These are phyloP conservation scores for Nigrospora osmanthi DNA, from an alignment of 2,329 filamentous ascomycete species.

Conservation along the genomic window DNA sequence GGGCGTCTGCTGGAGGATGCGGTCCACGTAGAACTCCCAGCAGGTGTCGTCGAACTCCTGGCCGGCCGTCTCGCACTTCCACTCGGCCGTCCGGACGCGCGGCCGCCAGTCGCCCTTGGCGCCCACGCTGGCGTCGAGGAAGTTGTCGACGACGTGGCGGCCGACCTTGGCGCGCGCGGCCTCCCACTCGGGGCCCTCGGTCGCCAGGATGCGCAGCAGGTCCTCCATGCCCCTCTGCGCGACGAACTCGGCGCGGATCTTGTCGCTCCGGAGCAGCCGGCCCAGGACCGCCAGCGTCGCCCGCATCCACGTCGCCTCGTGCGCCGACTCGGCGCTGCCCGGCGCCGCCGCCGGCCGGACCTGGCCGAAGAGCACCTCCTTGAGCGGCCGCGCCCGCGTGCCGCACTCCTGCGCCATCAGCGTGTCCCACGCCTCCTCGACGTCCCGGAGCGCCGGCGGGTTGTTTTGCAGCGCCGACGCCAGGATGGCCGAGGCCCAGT, in stretches of 20 bases:
- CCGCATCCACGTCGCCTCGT: constrained; percentile 14
- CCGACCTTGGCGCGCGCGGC: constrained; percentile 45
- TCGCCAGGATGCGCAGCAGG: constrained; percentile 44
- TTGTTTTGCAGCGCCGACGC: constrained; percentile 58
- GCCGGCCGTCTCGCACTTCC: constrained; percentile 24
- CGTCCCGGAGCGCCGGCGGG: constrained; percentile 46
- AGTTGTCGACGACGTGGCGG: constrained; percentile 54
- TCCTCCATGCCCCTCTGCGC: constrained; percentile 42
- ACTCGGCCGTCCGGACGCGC: constrained; percentile 21
- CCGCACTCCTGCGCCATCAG: constrained; percentile 31
- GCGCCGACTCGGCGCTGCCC: constrained; percentile 5
- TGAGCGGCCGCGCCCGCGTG: constrained; percentile 15
- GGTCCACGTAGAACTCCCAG: constrained; percentile 47
- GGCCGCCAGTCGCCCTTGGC: constrained; percentile 51
- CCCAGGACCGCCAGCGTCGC: constrained; percentile 40
- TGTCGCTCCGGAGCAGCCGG: constrained; percentile 45
- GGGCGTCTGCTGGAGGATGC: constrained; percentile 28
- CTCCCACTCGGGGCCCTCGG: constrained; percentile 39
- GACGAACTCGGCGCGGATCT: constrained; percentile 49
- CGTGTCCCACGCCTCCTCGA: constrained; percentile 38
- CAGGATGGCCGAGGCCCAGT: constrained; percentile 49
- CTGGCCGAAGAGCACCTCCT: constrained; percentile 32
- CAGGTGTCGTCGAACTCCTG: constrained; percentile 39
- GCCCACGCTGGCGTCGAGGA: constrained; percentile 59
- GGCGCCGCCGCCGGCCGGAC: constrained; percentile 19